These are phyloP conservation scores for Linum lewisii DNA, from an alignment of 345 rosid genomes.

Conservation along the genomic window DNA sequence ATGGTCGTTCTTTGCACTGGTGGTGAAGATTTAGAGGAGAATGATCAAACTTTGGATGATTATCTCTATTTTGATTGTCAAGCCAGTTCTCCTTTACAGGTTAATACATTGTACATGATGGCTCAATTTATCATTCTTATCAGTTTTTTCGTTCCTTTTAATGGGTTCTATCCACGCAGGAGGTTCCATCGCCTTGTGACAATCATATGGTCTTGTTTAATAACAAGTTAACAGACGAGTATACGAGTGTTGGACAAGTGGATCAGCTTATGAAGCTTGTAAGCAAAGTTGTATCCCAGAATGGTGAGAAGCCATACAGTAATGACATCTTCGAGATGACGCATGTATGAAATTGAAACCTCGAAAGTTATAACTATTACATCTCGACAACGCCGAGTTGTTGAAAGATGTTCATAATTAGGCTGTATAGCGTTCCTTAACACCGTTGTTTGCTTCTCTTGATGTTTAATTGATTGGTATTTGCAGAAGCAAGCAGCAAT, in stretches of 20 bases:
- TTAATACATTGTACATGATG: conserved; percentile 16
- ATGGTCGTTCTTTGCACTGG: conserved; percentile 87
- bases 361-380: no score
- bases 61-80: conserved; percentile 46
- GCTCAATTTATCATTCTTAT: no score
- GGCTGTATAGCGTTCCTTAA: no score
- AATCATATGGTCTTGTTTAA: background rate
- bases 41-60: conserved; percentile 66
- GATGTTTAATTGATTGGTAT: no score
- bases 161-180: background rate
- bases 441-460: no score
- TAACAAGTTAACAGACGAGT: background rate
- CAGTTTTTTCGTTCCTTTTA: background rate
- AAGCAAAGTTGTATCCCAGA: background rate
- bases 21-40: conserved; percentile 84
- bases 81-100: conserved; percentile 55
- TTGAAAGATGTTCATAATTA: no score
- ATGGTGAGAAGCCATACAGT: background rate
- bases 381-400: no score
- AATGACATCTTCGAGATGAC: background rate
- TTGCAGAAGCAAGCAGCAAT: conserved; percentile 35
- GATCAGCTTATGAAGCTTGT: background rate
- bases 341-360: background rate
- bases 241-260: background rate
- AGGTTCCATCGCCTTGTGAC: background rate